Evolutionary conservation across 441 rosid genomes (phyloP).

Genomic region (Metrosideros polymorpha): DNA sequence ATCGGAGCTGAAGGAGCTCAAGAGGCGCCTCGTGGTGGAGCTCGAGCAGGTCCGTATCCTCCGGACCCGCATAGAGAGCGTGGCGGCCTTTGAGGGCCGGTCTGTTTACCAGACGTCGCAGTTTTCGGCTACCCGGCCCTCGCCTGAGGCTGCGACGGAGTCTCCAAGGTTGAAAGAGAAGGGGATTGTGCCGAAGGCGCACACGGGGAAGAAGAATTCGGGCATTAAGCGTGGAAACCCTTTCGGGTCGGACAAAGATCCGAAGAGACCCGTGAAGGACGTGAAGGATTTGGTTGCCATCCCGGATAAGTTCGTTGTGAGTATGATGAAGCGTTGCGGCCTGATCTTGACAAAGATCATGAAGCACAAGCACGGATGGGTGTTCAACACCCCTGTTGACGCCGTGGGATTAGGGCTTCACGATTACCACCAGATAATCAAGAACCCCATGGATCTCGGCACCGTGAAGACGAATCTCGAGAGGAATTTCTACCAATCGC

Average conservation of each 20-base stretch:
- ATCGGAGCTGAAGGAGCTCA: constrained; percentile 2
- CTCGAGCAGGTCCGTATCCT: constrained; percentile 1
- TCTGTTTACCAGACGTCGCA: not conserved
- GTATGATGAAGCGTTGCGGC: constrained; percentile 40
- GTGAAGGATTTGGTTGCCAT: constrained; percentile 7
- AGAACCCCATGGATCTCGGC: constrained; percentile 88
- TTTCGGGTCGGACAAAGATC: constrained; percentile 15
- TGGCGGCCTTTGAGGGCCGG: not conserved
- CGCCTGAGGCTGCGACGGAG: not conserved
- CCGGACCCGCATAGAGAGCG: not conserved
- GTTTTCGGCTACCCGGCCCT: constrained; percentile 1
- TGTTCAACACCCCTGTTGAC: constrained; percentile 72
- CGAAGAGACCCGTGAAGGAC: constrained; percentile 16
- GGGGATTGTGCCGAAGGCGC: constrained; percentile 11
- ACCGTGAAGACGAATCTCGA: constrained; percentile 55
- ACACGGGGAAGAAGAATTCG: constrained; percentile 23
- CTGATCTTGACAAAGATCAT: constrained; percentile 66
- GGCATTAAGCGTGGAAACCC: constrained; percentile 42
- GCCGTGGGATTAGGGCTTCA: constrained; percentile 53
- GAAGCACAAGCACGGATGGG: constrained; percentile 64
- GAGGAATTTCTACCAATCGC: constrained; percentile 45
- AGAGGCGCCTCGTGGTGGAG: not conserved
- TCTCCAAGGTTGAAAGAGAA: constrained; percentile 26
- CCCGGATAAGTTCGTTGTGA: not conserved
- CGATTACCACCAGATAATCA: constrained; percentile 59